Evolutionary conservation across 2,329 filamentous ascomycete species (phyloP).

Genomic region (Fusarium guadeloupense): DNA sequence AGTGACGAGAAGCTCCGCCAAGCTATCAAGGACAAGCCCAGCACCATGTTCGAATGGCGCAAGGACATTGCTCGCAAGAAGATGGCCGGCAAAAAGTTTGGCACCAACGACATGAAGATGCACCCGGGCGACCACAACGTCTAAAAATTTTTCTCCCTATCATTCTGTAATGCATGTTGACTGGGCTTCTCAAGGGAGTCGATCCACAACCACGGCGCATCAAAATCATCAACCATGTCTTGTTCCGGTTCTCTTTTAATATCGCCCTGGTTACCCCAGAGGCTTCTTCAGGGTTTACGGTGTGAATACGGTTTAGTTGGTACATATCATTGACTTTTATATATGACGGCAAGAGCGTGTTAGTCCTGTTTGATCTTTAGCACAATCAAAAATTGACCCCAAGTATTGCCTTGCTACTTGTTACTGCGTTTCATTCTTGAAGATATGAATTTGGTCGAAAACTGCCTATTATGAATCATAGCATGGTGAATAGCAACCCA

Average conservation of each 20-base stretch:
- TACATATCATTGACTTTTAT: slow-evolving; percentile 21
- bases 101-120: slow-evolving; percentile 13
- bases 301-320: slow-evolving; percentile 7
- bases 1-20: slow-evolving; percentile 52
- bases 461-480: no score
- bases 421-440: no score
- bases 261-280: slow-evolving; percentile 18
- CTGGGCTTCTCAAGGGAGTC: slow-evolving; percentile 14
- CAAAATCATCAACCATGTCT: slow-evolving; percentile 35
- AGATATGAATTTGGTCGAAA: no score
- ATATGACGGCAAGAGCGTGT: slow-evolving; percentile 25
- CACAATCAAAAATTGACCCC: slow-evolving; percentile 22
- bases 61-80: slow-evolving; percentile 35
- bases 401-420: background rate
- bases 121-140: slow-evolving; percentile 39
- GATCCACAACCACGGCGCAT: slow-evolving; percentile 36
- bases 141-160: slow-evolving; percentile 15
- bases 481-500: no score
- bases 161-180: slow-evolving; percentile 36
- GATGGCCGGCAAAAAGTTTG: slow-evolving; percentile 9
- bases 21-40: slow-evolving; percentile 54
- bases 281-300: slow-evolving; percentile 7
- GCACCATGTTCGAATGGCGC: slow-evolving; percentile 49
- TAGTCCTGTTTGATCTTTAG: slow-evolving; percentile 16
- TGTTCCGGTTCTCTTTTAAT: slow-evolving; percentile 29